Evolutionary conservation across 2,329 filamentous ascomycete genomes (phyloP), one percentile per base, ranked within the genome.

Genomic region (Juglanconis oblonga): DNA sequence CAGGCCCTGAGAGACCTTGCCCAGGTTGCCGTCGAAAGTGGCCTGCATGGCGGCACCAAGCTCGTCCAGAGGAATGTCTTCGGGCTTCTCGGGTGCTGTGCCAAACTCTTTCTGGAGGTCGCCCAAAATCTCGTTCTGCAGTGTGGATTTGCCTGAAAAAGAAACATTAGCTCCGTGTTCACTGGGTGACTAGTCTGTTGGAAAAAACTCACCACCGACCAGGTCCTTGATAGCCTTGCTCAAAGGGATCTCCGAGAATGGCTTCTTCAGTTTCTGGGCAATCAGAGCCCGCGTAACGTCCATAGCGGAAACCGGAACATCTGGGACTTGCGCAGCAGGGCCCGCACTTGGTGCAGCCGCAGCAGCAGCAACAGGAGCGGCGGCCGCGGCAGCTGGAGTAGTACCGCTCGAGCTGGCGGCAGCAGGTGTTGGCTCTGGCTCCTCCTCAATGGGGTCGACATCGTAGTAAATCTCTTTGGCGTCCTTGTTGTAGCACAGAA

Each of bases 401-500:
- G 86, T 79, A 35, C 84, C 77, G 36, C 86, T 75, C 5, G 81
- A 70, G 52, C 82, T 72, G 42, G 81, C 71, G 14, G 79, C 73
- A 64, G 77, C 72, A 31, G 81, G 77, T 11, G 80, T 74, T 1
- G 87, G 79, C 70, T 89, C 89, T 51, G 89, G 84, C 76, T 98
- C 95, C 60, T 99, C 95, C 71, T 96, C 92, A 35, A 96, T 81
- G 0, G 95, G 95, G 71, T 99, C 95, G 49, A 96, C 93, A 73
- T 97, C 94, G 77, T 99, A 99, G 82, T 99, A 99, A 66, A 99
- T 99, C 76, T 99, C 95, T 76, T 97, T 98, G 59, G 92, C 90
- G 72, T 99, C 95, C 77, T 99, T 99, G 83, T 97, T 98, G 82
- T 98, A 99, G 82, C 95, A 98, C 59, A 99, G 86, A 73, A 99